Conservation (phyloP, 2,329 filamentous ascomycete species). For the Diaporthe capsici region DNA sequence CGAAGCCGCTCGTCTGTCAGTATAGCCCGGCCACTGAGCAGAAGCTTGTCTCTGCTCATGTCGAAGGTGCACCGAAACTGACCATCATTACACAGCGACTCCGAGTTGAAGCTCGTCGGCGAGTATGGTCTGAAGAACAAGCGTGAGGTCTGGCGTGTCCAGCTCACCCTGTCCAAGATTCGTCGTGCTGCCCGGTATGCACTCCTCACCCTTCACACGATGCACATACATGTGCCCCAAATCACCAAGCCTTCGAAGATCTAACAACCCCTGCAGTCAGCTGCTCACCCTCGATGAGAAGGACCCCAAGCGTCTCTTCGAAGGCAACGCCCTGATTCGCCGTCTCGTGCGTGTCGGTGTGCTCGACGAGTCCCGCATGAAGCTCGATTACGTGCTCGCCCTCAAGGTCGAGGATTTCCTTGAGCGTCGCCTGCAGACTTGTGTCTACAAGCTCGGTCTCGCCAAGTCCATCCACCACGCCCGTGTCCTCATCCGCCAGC, state of each 20-base stretch:
- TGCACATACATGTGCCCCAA: background rate
- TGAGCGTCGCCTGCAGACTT: constrained; percentile 99
- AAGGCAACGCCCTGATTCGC: constrained; percentile 99
- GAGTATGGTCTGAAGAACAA: constrained; percentile 99
- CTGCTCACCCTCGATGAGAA: constrained; percentile 99
- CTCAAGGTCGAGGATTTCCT: constrained; percentile 99
- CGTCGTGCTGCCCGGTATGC: constrained; percentile 99
- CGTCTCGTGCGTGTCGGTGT: constrained; percentile 99
- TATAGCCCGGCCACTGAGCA: constrained; percentile 96
- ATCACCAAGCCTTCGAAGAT: constrained; percentile 43
- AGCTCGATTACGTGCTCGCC: constrained; percentile 99
- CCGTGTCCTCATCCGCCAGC: constrained; percentile 99
- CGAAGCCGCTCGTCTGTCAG: constrained; percentile 99
- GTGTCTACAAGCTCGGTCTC: constrained; percentile 99
- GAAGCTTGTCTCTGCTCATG: constrained; percentile 97
- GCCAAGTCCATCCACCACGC: constrained; percentile 99
- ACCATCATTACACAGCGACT: constrained; percentile 83
- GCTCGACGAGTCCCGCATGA: constrained; percentile 99
- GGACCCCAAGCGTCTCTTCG: constrained; percentile 99
- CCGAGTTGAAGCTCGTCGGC: constrained; percentile 99
- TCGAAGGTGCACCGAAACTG: constrained; percentile 85
- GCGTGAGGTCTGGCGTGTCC: constrained; percentile 99
- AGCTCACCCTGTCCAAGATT: constrained; percentile 99
- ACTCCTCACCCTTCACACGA: background rate
- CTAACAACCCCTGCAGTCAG: constrained; percentile 75